Base-by-base conservation (phyloP, 1,284 basidiomycete species). In the Leccinum ponderosum region DNA sequence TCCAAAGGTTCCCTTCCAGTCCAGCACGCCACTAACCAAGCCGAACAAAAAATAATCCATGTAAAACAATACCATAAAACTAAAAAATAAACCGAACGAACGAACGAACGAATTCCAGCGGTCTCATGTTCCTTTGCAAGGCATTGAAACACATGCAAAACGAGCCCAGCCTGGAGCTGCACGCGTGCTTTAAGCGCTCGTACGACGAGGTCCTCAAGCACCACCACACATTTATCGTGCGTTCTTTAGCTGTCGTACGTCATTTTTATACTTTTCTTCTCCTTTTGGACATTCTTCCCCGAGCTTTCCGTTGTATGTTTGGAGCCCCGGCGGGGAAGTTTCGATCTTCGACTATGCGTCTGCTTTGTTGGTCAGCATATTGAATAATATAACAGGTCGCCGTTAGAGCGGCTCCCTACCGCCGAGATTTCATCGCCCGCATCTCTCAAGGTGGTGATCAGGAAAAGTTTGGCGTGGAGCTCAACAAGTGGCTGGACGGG, bases 341-440 rank as follows among this genome's bases (percentile, higher is more conserved):
- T 47, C 17, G 17, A 44, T 20, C 44, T 47, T 47, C 12, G 44
- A 48, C 47, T 22, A 48, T 22, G 2, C 20, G 20, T 48, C 20
- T 47, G 20, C 20, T 8, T 47, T 6, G 42, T 22, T 48, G 17
- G 44, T 20, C 44, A 47, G 17, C 17, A 20, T 48, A 22, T 48
- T 48, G 20, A 22, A 48, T 48, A 4, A 48, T 48, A 48, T 12
- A 14, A 48, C 57, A 97, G 93, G 84, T 98, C 60, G 97, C 96
- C 7, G 95, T 99, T 77, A 92, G 92, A 69, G 93, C 96, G 0
- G 96, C 93, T 64, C 97, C 97, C 2, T 87, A 89, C 71, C 90
- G 97, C 53, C 80, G 82, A 35, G 91, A 93, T 64, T 98, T 99
- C 74, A 95, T 94, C 76, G 78, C 80, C 53, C 90, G 93, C 66